Evolutionary conservation across 2,329 filamentous ascomycete species (phyloP).

Genomic region (Allantophomopsis lycopodina): DNA sequence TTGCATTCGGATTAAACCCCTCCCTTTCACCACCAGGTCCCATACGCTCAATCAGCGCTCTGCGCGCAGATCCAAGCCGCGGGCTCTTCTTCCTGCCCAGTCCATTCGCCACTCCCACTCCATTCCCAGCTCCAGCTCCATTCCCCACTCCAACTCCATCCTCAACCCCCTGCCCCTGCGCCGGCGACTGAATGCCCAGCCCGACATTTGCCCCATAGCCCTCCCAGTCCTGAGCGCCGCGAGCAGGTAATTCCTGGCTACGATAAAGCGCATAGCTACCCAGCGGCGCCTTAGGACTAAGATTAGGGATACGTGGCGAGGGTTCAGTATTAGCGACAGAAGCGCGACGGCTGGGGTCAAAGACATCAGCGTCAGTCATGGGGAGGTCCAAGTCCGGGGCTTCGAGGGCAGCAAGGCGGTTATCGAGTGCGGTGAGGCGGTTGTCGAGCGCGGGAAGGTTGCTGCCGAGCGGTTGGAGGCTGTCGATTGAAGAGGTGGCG

Average conservation of each 20-base stretch:
- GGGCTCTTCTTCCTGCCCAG: conserved; percentile 8
- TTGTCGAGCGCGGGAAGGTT: too few species aligned
- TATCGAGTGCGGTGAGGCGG: too few species aligned
- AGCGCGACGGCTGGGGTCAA: conserved; percentile 3
- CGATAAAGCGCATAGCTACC: conserved; percentile 12
- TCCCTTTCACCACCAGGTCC: conserved; percentile 4
- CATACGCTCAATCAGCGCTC: conserved; percentile 6
- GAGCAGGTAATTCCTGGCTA: too few species aligned
- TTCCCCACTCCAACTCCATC: too few species aligned
- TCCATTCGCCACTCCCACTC: conserved; percentile 3
- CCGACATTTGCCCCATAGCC: too few species aligned
- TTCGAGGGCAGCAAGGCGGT: background rate
- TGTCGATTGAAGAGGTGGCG: background rate
- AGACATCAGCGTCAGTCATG: too few species aligned
- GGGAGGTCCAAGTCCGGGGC: background rate
- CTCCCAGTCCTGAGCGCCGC: too few species aligned
- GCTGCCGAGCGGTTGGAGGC: background rate
- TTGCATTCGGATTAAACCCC: background rate
- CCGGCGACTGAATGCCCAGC: too few species aligned
- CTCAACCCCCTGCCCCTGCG: too few species aligned
- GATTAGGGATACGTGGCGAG: conserved; percentile 10
- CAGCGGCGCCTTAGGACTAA: conserved; percentile 9
- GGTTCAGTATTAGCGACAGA: conserved; percentile 16
- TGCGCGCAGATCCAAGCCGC: conserved; percentile 7
- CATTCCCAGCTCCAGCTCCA: conserved; percentile 1